These are phyloP conservation scores for Rhodotorula sp. DNA, from an alignment of 1,284 basidiomycete species.

Conservation along the genomic window DNA sequence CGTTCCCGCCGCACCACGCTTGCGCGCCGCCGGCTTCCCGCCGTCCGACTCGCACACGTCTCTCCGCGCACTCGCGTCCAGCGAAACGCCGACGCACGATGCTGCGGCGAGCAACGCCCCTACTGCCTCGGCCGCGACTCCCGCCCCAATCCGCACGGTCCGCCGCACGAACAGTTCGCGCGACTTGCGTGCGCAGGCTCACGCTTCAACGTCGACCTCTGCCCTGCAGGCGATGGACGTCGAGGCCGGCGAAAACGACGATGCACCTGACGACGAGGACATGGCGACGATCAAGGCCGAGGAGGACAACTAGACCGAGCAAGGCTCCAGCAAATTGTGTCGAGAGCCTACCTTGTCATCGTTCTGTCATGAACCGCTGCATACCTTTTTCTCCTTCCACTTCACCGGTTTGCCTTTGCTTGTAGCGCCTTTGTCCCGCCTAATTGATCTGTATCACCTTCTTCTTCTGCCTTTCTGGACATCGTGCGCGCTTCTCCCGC, in stretches of 20 bases:
- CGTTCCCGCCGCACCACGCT: background rate
- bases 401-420: too few species aligned
- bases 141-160: background rate
- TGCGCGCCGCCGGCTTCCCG: constrained; percentile 6
- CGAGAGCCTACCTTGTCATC: too few species aligned
- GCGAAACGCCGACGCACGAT: background rate
- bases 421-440: too few species aligned
- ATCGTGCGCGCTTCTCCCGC: too few species aligned
- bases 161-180: background rate
- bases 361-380: too few species aligned
- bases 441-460: too few species aligned
- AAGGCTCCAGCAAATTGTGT: background rate
- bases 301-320: background rate
- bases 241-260: background rate
- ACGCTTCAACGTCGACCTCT: background rate
- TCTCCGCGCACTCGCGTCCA: background rate
- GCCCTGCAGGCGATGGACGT: background rate
- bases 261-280: background rate
- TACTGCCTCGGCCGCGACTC: background rate
- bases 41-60: constrained; percentile 1
- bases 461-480: too few species aligned
- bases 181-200: background rate
- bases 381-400: too few species aligned
- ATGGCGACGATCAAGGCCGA: background rate
- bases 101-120: background rate